Base-by-base conservation (phyloP, 179 eudicot species). In the Amaranthus tricolor region DNA sequence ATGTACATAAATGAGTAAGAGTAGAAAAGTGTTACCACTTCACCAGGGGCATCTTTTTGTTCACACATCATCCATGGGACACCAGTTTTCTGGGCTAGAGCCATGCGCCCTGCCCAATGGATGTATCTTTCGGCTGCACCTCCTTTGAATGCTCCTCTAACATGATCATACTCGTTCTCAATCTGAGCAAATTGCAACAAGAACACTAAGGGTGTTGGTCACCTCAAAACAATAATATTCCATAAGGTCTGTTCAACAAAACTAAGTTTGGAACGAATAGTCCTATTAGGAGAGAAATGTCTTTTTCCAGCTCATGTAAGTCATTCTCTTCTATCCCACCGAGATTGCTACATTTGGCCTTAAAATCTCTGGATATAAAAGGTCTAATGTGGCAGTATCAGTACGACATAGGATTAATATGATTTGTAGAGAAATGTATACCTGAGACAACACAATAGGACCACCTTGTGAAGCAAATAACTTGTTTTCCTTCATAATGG, bases 401-500 rank as follows among this genome's bases (percentile, higher is more conserved):
- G 6, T 20, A 52, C 21, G 12, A 14, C 20, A n/a, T 40, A 62
- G 9, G 1, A 14, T 9, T 53, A 0, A 53, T 53, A 21, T 13
- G 4, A 52, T 24, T 14, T 16, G 15, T 31, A 70, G 11, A 9
- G 56, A 7, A 10, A 21, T 9, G 52, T 0, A 52, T 14, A 71
- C 80, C 80, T 77, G 80, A 77, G 81, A 75, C 20, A 78, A 48
- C 40, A 78, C 43, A 10, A 78, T 78, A 6, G 81, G 81, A 57
- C 81, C 81, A 47, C 81, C 81, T 21, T 78, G 81, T 49, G 81
- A 66, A 17, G 77, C 77, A 78, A 63, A 78, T 40, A 78, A 43
- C 12, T 73, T 66, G 48, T 72, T 75, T 49, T 78, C 68, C 62
- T 78, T 72, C 91, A 94, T 85, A 84, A 90, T 7, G 59, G 79